Base-by-base conservation (phyloP, 2,329 filamentous ascomycete species). In the Metarhizium album region DNA sequence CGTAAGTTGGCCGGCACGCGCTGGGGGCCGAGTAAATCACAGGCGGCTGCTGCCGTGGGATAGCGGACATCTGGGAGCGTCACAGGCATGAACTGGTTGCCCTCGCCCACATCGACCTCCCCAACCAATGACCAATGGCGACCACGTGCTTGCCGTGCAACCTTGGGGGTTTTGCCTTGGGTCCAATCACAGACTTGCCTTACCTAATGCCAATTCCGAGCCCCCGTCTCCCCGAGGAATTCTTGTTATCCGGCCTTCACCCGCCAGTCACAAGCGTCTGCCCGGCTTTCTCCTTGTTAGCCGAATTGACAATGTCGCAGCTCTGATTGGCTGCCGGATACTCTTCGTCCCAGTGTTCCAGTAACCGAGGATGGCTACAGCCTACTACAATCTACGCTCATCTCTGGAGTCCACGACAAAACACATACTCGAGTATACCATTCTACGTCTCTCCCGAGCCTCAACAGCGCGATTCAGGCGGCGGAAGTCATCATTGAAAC, bases 261-360 rank as follows among this genome's bases (percentile, higher is more conserved):
- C 49, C 48, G 52, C 29, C 33, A 42, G 40, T 48, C 46, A 49
- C 46, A 42, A 48, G 42, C 46, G 22, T 47, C 18, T 20, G 20
- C 55, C 62, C 62, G 59, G 58, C 54, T 60, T 56, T 58, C 55
- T 57, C 58, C 55, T 54, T 55, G 54, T 52, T 57, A 61, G 60
- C 60, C 59, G 60, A 64, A 58, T 61, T 65, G 55, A 60, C 55
- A 65, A 65, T 63, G 53, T 31, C 50, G 18, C 40, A 43, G 14
- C 46, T 40, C 50, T 56, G 52, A 56, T 56, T 56, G 54, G 54
- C 29, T 38, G 14, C 22, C 50, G 49, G 50, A 48, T 33, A 47
- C 43, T 45, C n/a, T 50, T 18, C 42, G 35, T 42, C 46, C 33
- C 47, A 48, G 35, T 42, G 35, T 48, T 38, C 51, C 52, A 40